Base-by-base conservation (phyloP, 176 grass and related monocot species). In the Musa troglodytarum region DNA sequence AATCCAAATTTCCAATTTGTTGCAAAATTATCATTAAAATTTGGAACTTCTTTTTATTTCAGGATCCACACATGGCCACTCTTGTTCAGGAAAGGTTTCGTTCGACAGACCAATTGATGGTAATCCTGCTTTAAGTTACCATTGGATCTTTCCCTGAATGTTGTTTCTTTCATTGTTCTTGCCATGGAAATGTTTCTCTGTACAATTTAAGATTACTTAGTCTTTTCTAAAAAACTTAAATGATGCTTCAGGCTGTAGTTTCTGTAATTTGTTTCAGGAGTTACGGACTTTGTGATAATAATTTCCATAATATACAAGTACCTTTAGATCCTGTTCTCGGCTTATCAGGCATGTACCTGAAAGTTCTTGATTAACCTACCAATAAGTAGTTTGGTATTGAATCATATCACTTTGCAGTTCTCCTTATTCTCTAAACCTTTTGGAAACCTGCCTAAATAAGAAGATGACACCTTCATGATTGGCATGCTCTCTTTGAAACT, bases 71-170 rank as follows among this genome's bases (percentile, higher is more conserved):
- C 72, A 91, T 98, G 94, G 94, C 90, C 28, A 53, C 77, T 20
- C 86, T 98, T 53, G 71, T 98, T 23, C 90, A 75, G 75, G 94
- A 93, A 87, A 98, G 94, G 50, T 89, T 98, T 82, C 84, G 75
- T 67, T 86, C 69, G 20, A 87, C 87, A 49, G 73, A 91, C 53
- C 88, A 61, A 69, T 87, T 98, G 34, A 90, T 86, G 90, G 94
- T 98, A 89, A 11, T 49, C 34, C 20, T 75, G 43, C 49, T 52
- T 62, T 86, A 77, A 12, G 12, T 53, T 51, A 24, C 12, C 24
- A 50, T 52, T 52, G 43, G 4, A 56, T n/a, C 24, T 29, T 26
- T 15, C 54, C 17, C 74, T 43, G 19, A 49, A 66, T 52, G 15
- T 61, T 68, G 24, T 79, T 68, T 67, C 6, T 58, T 20, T 14